phyloP scores from a whole-genome alignment of 2,329 filamentous ascomycete genomes.

The Hypomyces rosellus region DNA sequence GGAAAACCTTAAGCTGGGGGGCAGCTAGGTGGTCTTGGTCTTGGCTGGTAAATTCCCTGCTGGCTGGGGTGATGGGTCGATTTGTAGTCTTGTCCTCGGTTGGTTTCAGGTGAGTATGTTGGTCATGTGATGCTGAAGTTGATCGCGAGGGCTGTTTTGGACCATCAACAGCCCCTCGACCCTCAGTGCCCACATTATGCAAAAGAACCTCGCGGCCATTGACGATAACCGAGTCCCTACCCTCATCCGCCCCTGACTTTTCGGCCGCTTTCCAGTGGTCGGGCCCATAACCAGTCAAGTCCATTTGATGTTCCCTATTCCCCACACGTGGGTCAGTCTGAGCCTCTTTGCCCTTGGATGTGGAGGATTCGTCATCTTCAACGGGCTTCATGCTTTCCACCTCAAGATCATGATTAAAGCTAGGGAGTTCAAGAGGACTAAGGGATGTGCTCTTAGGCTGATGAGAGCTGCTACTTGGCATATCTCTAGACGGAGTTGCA shows the following conservation, averaged over 20 bases:
- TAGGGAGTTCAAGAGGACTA: slow-evolving; percentile 30
- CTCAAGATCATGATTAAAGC: slow-evolving; percentile 65
- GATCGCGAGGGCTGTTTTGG: slow-evolving; percentile 25
- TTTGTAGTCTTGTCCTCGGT: slow-evolving; percentile 37
- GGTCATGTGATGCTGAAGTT: slow-evolving; percentile 17
- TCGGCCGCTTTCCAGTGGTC: slow-evolving; percentile 69
- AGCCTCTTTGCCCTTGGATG: slow-evolving; percentile 16
- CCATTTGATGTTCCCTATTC: slow-evolving; percentile 59
- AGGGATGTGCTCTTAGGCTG: slow-evolving; percentile 34
- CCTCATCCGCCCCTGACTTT: slow-evolving; percentile 52
- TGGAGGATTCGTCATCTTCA: slow-evolving; percentile 14
- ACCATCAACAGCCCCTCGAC: slow-evolving; percentile 49
- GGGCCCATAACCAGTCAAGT: slow-evolving; percentile 70
- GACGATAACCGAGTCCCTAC: slow-evolving; percentile 65
- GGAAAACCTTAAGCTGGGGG: slow-evolving; percentile 65
- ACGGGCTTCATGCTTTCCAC: slow-evolving; percentile 45
- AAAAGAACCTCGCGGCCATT: slow-evolving; percentile 66
- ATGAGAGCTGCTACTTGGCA: background rate
- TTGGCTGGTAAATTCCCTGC: slow-evolving; percentile 53
- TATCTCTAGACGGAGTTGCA: slow-evolving; percentile 18
- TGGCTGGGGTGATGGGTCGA: slow-evolving; percentile 46
- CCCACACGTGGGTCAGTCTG: slow-evolving; percentile 37
- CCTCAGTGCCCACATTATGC: slow-evolving; percentile 56
- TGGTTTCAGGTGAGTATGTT: slow-evolving; percentile 26
- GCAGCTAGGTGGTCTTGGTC: slow-evolving; percentile 61